Conservation (phyloP, 176 grass and related monocot species). For the Musa schizocarpa region DNA sequence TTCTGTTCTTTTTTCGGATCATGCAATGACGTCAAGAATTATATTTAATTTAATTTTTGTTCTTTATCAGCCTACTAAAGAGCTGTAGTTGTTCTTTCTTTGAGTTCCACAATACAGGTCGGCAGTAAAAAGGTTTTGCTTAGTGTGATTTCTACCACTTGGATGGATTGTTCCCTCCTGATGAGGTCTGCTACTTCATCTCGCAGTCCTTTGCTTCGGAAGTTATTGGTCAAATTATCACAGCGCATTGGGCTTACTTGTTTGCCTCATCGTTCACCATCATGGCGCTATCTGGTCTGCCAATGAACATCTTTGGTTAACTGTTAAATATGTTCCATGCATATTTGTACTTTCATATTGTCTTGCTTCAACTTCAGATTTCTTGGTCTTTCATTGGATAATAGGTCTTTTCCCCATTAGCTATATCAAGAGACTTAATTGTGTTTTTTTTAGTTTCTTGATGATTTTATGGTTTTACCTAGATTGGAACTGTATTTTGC, state of each 20-base stretch:
- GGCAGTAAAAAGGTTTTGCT: slow-evolving; percentile 48
- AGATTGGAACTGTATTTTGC: neutral
- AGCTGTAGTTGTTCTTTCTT: slow-evolving; percentile 17
- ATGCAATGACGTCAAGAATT: neutral
- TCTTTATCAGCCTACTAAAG: neutral
- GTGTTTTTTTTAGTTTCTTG: no score
- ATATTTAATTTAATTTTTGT: neutral
- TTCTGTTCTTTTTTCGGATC: no score
- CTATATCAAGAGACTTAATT: no score
- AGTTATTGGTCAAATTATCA: slow-evolving; percentile 79
- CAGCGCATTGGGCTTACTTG: slow-evolving; percentile 68
- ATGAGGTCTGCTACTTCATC: slow-evolving; percentile 66
- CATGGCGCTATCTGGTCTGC: slow-evolving; percentile 78
- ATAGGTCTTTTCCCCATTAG: no score
- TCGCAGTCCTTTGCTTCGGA: slow-evolving; percentile 81
- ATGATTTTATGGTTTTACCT: neutral
- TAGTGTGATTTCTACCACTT: slow-evolving; percentile 49
- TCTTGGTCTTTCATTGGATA: neutral
- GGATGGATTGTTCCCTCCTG: slow-evolving; percentile 66
- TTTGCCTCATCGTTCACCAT: slow-evolving; percentile 55
- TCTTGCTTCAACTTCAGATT: neutral
- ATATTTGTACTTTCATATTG: neutral
- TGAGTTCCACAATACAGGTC: slow-evolving; percentile 48
- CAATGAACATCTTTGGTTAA: slow-evolving; percentile 7
- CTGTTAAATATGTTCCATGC: neutral